Evolutionary conservation across 768 basidiomycete genomes (phyloP).

Genomic region (Porpolomopsis calyptriformis): DNA sequence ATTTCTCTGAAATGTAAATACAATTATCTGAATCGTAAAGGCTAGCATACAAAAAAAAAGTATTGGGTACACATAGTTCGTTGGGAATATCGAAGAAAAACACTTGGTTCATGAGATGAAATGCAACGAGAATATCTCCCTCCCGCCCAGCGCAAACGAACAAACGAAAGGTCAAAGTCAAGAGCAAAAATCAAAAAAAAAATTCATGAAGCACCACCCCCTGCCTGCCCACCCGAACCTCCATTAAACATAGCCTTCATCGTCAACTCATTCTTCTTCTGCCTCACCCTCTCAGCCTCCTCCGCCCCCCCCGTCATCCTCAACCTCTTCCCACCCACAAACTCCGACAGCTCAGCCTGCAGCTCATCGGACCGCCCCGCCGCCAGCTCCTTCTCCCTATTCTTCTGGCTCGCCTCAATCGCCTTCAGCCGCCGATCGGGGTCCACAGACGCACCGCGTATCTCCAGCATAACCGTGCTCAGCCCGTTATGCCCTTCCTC

Average conservation of each 20-base stretch:
- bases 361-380: conserved; percentile 69
- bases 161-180: too few relatives aligned
- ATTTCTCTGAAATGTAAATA: too few relatives aligned
- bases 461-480: conserved; percentile 82
- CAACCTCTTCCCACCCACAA: conserved; percentile 80
- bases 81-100: too few relatives aligned
- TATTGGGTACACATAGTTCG: too few relatives aligned
- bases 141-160: too few relatives aligned
- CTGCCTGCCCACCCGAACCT: too few relatives aligned
- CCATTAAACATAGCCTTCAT: conserved; percentile 81
- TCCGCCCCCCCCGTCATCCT: conserved; percentile 95
- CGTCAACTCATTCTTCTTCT: conserved; percentile 73
- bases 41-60: too few relatives aligned
- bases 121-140: too few relatives aligned
- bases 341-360: conserved; percentile 72
- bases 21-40: too few relatives aligned
- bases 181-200: too few relatives aligned
- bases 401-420: conserved; percentile 81
- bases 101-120: too few relatives aligned
- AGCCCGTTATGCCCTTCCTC: conserved; percentile 63
- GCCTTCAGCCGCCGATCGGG: conserved; percentile 81
- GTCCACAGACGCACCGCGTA: conserved; percentile 72
- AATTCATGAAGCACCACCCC: too few relatives aligned
- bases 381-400: conserved; percentile 65
- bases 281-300: conserved; percentile 79